Base-by-base conservation (phyloP, 371 early-diverging fungal genomes). In the Chytridiales sp. region DNA sequence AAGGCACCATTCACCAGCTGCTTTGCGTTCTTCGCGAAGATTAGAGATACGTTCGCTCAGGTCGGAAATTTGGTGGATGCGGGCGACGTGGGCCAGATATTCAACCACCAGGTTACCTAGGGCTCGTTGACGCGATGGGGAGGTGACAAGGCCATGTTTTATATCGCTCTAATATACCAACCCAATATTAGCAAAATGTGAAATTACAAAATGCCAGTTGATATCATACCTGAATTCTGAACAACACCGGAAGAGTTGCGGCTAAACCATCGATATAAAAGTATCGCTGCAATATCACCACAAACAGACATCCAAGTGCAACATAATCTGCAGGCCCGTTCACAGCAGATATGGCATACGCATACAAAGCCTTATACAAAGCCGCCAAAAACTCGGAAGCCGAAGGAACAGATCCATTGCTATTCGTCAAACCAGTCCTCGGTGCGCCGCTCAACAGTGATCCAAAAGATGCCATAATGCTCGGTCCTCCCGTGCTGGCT, bases 241-340 rank as follows among this genome's bases (percentile, higher is more conserved):
- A 87, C 0, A 88, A 52, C 13, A 91, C 65, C 1, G 88, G 87
- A 0, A 86, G 65, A 0, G 80, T 79, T 9, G 79, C 72, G 64
- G 84, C 79, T 15, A 87, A 73, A 26, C 81, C 87, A 47, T 85
- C 86, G 9, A 74, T 74, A 26, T 79, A 78, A 57, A 85, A 85
- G 4, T 74, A 71, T 39, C 72, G 67, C 19, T 83, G 11, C 42
- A 59, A 78, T 49, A 83, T 40, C 1, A 80, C 73, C n/a, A 78
- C 61, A 9, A 88, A n/a, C n/a, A n/a, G 56, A 8, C 81, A 65
- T 1, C 78, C 76, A 27, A 89, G 59, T 2, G 83, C 75, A 0
- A 79, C 61, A 57, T 81, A 77, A 58, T 91, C 91, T 0, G 68
- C 72, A 0, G 85, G 86, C 4, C 70, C 74, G n/a, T 77, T 67